Percentiles rank a stretch among this genome's conserved stretches.
These are phyloP conservation scores for Russula dissimulans DNA, from an alignment of 768 basidiomycete species.

Conservation along the genomic window DNA sequence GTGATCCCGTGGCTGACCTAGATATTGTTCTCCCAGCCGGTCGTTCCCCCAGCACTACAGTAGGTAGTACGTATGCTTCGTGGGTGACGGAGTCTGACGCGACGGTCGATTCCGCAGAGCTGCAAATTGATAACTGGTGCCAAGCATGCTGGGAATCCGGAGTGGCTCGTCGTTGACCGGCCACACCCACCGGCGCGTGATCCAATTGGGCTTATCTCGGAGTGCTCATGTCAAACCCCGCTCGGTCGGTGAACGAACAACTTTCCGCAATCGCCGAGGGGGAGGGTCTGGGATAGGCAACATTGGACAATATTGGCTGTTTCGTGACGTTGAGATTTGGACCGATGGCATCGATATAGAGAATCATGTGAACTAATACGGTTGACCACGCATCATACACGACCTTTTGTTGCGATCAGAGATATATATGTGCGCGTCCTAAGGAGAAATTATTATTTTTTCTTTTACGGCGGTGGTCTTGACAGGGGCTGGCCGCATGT, in stretches of 20 bases:
- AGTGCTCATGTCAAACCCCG: not conserved
- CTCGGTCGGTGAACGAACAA: not conserved
- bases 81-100: slow-evolving; percentile 13
- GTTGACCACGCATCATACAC: slow-evolving; percentile 8
- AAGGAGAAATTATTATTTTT: not conserved
- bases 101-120: slow-evolving; percentile 24
- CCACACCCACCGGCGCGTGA: not conserved
- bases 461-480: no score
- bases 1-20: slow-evolving; percentile 14
- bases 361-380: slow-evolving; percentile 8
- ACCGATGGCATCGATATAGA: slow-evolving; percentile 16
- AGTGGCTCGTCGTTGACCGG: slow-evolving; percentile 10
- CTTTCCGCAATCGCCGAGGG: slow-evolving; percentile 14
- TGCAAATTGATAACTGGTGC: slow-evolving; percentile 29
- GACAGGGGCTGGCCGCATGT: no score
- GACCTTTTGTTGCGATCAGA: slow-evolving; percentile 6
- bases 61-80: slow-evolving; percentile 28
- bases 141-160: slow-evolving; percentile 23
- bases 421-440: not conserved
- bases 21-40: slow-evolving; percentile 34
- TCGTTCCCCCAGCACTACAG: slow-evolving; percentile 65
- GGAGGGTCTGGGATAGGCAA: slow-evolving; percentile 8
- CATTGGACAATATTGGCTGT: not conserved
- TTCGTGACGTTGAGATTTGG: not conserved
- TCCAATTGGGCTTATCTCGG: not conserved